Conservation (phyloP, 257 asterid species). For the Jasminum sambac region DNA sequence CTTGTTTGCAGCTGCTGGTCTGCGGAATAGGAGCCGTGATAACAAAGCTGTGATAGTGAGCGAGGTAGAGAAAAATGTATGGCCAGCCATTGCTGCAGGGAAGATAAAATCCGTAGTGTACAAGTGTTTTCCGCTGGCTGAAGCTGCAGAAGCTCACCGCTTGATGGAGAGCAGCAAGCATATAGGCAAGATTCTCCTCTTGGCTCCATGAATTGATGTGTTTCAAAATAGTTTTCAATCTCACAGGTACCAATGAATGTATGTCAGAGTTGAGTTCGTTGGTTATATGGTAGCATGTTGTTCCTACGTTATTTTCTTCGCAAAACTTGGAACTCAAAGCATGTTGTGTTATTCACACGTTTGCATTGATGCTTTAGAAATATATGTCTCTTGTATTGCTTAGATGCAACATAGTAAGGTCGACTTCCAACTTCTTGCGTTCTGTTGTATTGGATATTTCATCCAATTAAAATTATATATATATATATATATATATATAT, state of each 20-base stretch:
- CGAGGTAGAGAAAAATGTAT: slow-evolving; percentile 88
- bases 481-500: too few species aligned
- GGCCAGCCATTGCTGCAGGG: slow-evolving; percentile 88
- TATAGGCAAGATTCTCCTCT: slow-evolving; percentile 82
- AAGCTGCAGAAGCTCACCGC: slow-evolving; percentile 77
- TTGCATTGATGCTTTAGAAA: too few species aligned
- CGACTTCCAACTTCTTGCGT: too few species aligned
- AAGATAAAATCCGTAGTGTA: slow-evolving; percentile 75
- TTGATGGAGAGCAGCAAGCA: slow-evolving; percentile 90
- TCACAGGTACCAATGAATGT: background rate
- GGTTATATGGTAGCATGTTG: background rate
- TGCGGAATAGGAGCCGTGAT: slow-evolving; percentile 61
- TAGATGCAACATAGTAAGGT: too few species aligned
- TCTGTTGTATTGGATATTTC: too few species aligned
- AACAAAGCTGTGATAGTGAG: slow-evolving; percentile 80
- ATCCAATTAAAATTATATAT: too few species aligned
- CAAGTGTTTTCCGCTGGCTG: slow-evolving; percentile 56
- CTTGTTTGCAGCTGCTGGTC: slow-evolving; percentile 68
- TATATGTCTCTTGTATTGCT: too few species aligned
- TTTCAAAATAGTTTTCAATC: background rate
- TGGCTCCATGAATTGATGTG: slow-evolving; percentile 24
- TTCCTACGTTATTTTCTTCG: background rate
- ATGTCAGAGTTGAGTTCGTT: background rate
- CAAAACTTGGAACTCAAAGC: background rate
- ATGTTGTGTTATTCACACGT: too few species aligned